Base-by-base conservation (phyloP, 805 yeast genomes). In the Kazachstania kunashirensis region DNA sequence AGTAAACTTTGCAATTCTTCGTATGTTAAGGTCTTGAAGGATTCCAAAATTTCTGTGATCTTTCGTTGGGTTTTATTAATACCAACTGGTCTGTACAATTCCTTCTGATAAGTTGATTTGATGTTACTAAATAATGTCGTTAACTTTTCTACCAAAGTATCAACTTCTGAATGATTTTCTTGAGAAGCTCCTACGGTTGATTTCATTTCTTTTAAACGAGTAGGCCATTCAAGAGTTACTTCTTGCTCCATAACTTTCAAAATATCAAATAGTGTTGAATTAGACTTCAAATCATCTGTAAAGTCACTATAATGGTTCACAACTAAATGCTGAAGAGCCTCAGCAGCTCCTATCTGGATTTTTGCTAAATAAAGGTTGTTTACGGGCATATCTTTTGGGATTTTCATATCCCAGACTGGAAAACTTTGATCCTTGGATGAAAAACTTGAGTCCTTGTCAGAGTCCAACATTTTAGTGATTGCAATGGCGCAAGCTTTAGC, bases 331-430 rank as follows among this genome's bases (percentile, higher is more conserved):
- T 76, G 69, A 39, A 85, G 62, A 0, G 85, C 84, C 52, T 84
- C 94, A 41, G 86, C 63, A 23, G 86, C 75, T 28, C 94, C 94
- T 26, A 81, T 67, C 52, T 86, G 92, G 29, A 88, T 82, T 50
- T 79, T 84, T 9, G 81, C 77, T 31, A 84, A 77, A 37, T 75
- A 69, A 31, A 69, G 70, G 68, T 79, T 77, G 47, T 79, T 81
- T 24, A 80, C 66, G 3, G 70, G 70, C 0, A 69, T 62, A 19
- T 71, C 63, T 30, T 65, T 63, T 4, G 52, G 36, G 8, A 61
- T 44, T 13, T 43, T 59, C 3, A 53, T 43, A 24, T 65, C 66
- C 92, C 92, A 82, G 28, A 71, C 70, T 0, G 85, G 86, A 47
- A 73, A 73, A 5, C 27, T 29, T 6, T 29, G 5, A n/a, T 29